Evolutionary conservation across 306 rosid genomes (phyloP).

Genomic region (Corylus avellana): DNA sequence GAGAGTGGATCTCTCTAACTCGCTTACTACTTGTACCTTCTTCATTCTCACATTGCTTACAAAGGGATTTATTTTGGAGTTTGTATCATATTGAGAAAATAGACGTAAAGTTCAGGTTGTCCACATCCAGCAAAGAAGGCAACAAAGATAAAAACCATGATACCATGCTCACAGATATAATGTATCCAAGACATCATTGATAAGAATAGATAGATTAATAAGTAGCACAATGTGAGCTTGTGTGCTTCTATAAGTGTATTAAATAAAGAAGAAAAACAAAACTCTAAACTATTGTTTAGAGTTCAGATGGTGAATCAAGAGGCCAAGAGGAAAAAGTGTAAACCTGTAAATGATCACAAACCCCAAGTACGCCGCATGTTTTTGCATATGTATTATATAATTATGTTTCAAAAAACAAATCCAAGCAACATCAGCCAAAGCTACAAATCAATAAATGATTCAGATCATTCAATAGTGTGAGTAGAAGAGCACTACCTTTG

Average conservation of each 20-base stretch:
- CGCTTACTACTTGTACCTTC: too few relatives aligned
- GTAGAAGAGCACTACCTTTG: constrained; percentile 62
- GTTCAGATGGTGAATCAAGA: too few relatives aligned
- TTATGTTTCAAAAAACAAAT: constrained; percentile 1
- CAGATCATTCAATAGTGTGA: neutral
- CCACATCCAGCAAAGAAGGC: neutral
- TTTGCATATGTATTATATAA: neutral
- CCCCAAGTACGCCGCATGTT: neutral
- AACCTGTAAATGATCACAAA: neutral
- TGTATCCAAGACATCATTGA: neutral
- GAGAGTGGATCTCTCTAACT: neutral
- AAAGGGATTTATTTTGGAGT: neutral
- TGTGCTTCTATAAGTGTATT: neutral
- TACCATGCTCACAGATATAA: neutral
- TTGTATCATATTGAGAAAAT: neutral
- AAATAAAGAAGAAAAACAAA: neutral
- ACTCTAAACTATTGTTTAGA: neutral
- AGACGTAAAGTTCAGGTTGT: neutral
- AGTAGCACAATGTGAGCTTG: neutral
- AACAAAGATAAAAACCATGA: neutral
- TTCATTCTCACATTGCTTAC: neutral
- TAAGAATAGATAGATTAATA: neutral
- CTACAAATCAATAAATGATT: constrained; percentile 6
- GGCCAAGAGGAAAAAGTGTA: neutral
- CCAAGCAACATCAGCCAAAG: constrained; percentile 18